Conservation (phyloP, 331 rosid genomes). For the Dryas integrifolia region DNA sequence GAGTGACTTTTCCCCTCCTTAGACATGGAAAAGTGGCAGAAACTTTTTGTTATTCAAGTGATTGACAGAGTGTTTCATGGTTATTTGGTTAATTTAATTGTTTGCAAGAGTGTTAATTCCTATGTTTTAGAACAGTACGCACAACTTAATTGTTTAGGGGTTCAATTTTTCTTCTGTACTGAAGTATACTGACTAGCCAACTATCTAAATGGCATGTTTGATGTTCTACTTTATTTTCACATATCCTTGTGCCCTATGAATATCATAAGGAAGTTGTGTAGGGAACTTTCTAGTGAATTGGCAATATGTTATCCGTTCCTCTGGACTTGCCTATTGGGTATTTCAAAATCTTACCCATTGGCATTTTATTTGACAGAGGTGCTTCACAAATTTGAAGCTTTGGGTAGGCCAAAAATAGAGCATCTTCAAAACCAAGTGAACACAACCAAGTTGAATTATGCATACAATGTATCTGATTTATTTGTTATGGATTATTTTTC, state of each 20-base stretch:
- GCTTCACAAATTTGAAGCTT: background rate
- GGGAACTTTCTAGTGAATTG: background rate
- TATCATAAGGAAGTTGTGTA: background rate
- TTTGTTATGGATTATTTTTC: background rate
- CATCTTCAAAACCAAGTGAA: background rate
- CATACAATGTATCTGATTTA: background rate
- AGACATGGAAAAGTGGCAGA: background rate
- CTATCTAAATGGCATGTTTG: background rate
- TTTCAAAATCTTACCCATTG: background rate
- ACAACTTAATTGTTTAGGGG: background rate
- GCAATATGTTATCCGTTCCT: background rate
- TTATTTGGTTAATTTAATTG: constrained; percentile 2
- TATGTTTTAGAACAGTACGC: background rate
- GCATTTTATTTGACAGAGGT: background rate
- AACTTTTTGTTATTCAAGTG: background rate
- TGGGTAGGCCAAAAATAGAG: too few relatives aligned
- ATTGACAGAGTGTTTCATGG: background rate
- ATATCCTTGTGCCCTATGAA: background rate
- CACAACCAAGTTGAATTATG: background rate
- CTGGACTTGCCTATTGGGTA: background rate
- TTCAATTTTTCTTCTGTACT: background rate
- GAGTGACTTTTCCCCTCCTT: too few relatives aligned
- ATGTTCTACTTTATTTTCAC: background rate
- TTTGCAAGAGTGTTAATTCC: background rate
- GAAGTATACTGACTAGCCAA: background rate